Evolutionary conservation across 83 land plant genomes (phyloP).

Genomic region (Larix sibirica): DNA sequence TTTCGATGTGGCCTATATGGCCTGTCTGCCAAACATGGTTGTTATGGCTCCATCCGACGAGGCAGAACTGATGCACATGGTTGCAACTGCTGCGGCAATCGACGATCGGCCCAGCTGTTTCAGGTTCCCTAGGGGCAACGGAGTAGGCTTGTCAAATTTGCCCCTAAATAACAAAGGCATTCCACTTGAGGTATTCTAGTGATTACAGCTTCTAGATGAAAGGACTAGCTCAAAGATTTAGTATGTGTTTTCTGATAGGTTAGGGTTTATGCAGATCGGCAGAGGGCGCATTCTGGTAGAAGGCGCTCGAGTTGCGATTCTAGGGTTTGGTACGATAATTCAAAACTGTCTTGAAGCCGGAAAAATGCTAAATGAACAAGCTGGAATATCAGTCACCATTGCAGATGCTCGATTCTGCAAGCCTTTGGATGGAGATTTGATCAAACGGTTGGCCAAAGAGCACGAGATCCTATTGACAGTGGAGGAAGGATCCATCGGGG

Average conservation of each 20-base stretch:
- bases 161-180: constrained; percentile 51
- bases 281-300: constrained; percentile 59
- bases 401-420: constrained; percentile 84
- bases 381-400: constrained; percentile 42
- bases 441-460: constrained; percentile 52
- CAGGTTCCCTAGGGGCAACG: constrained; percentile 73
- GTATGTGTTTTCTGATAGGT: not conserved
- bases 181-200: constrained; percentile 53
- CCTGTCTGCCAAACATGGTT: constrained; percentile 79
- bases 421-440: constrained; percentile 62
- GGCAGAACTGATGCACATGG: constrained; percentile 75
- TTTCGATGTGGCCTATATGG: constrained; percentile 64
- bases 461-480: constrained; percentile 61
- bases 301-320: constrained; percentile 58
- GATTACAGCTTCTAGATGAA: not conserved
- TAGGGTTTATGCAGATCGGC: constrained; percentile 44
- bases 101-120: constrained; percentile 76
- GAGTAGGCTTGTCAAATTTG: constrained; percentile 44
- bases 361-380: constrained; percentile 16
- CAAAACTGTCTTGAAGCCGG: constrained; percentile 65
- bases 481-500: constrained; percentile 80
- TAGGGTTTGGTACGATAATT: constrained; percentile 72
- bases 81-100: constrained; percentile 67
- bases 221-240: not conserved
- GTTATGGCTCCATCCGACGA: constrained; percentile 87